Evolutionary conservation across 1,139 yeast genomes (phyloP), one percentile per base, ranked within the genome.

Genomic region (Taphrina flavorubra): DNA sequence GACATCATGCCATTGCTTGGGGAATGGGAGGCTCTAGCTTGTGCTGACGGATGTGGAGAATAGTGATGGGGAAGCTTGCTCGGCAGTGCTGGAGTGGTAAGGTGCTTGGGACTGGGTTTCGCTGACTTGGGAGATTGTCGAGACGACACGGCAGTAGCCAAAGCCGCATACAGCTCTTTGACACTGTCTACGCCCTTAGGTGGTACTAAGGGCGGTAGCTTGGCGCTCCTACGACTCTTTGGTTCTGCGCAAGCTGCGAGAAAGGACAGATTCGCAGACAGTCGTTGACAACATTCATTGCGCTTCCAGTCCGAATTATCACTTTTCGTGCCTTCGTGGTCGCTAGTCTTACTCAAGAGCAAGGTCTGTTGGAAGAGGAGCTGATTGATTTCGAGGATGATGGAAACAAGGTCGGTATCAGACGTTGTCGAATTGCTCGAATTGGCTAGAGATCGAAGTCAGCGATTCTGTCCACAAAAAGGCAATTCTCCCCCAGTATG

Each of bases 351-450:
- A 18, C 37, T 58, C 37, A 42, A 61, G 14, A 53, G 55, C 18
- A 63, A 34, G n/a, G 51, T 51, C 31, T 66, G 65, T 13, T 60
- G 69, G n/a, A 66, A 49, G 61, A 66, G 61, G 20, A 68, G 63
- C 20, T 58, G 42, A 44, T 68, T 68, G 51, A 68, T 68, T 11
- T 68, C 69, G 55, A 68, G 64, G 16, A 68, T 7, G 40, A 68
- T 18, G 42, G 68, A 51, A 25, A 65, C 56, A 11, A 44, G 49
- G 25, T 58, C 62, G 25, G 36, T 13, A 18, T 55, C 36, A 18
- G 67, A 34, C 55, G 53, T 14, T 16, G 55, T 16, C 55, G 61
- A 53, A 14, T 31, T 25, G 39, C 60, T 36, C 53, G 59, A 53
- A 20, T 36, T 18, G 39, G 67, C 58, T 58, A 58, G 53, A 18